Percentiles rank a stretch among this genome's conserved stretches.
These are phyloP conservation scores for Pseudocercospora fuligena DNA, from an alignment of 2,329 filamentous ascomycete genomes.

Conservation along the genomic window DNA sequence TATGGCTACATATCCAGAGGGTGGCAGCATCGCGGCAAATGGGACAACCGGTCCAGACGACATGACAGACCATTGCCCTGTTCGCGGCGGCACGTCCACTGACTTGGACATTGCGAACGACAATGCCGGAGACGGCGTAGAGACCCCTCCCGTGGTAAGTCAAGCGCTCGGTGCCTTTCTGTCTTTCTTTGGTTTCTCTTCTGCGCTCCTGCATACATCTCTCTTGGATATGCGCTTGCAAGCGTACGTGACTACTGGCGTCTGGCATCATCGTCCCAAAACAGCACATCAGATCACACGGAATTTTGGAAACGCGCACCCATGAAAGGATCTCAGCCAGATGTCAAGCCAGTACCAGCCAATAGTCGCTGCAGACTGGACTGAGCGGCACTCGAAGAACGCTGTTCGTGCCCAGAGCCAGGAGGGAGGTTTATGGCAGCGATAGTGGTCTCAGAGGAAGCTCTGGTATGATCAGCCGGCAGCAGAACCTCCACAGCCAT, in stretches of 20 bases:
- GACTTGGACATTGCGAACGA: not conserved
- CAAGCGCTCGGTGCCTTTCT: not conserved
- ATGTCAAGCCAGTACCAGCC: conserved; percentile 1
- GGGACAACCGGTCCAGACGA: not conserved
- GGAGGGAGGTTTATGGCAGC: conserved; percentile 11
- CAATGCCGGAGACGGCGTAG: not conserved
- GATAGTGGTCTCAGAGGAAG: conserved; percentile 23
- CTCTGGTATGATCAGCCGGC: conserved; percentile 20
- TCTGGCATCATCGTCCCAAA: not conserved
- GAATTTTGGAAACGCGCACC: not conserved
- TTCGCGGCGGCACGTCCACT: not conserved
- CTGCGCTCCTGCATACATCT: not conserved
- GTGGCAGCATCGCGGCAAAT: not conserved
- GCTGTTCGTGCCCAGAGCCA: not conserved
- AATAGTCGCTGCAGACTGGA: conserved; percentile 30
- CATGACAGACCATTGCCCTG: not conserved
- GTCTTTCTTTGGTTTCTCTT: not conserved
- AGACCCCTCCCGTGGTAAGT: not conserved
- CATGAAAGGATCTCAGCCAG: not conserved
- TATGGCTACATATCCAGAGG: not conserved
- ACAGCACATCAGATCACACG: not conserved
- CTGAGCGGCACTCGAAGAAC: conserved; percentile 23
- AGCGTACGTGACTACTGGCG: not conserved
- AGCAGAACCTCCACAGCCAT: conserved; percentile 26
- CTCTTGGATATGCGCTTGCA: not conserved